phyloP scores from a whole-genome alignment of 2,329 filamentous ascomycete species.

The Hymenoscyphus albidus region DNA sequence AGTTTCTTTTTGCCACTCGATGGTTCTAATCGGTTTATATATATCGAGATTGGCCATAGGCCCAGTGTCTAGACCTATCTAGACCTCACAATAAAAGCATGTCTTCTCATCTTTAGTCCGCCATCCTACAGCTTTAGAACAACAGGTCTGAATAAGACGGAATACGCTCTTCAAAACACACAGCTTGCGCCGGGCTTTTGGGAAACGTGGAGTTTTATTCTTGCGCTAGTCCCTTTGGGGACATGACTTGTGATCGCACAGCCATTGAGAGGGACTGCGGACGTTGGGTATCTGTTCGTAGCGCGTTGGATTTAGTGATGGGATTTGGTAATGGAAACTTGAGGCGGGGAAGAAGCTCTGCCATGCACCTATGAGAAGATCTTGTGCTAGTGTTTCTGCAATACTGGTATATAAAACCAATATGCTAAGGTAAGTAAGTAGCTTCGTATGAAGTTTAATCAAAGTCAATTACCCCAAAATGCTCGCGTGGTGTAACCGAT shows the following conservation, averaged over 20 bases:
- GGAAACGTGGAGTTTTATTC: slow-evolving; percentile 34
- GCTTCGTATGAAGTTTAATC: too few relatives aligned
- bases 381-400: too few relatives aligned
- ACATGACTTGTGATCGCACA: slow-evolving; percentile 48
- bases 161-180: slow-evolving; percentile 23
- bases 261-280: slow-evolving; percentile 42
- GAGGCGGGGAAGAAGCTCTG: too few relatives aligned
- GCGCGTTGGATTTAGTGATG: slow-evolving; percentile 35
- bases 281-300: slow-evolving; percentile 50
- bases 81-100: slow-evolving; percentile 25
- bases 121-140: slow-evolving; percentile 46
- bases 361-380: too few relatives aligned
- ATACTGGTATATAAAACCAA: too few relatives aligned
- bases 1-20: neutral
- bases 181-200: slow-evolving; percentile 22
- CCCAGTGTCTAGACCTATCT: too few relatives aligned
- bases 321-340: neutral
- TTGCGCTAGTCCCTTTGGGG: slow-evolving; percentile 44
- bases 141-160: slow-evolving; percentile 52
- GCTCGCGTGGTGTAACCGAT: too few relatives aligned
- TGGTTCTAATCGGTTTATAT: too few relatives aligned
- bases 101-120: slow-evolving; percentile 56
- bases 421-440: too few relatives aligned
- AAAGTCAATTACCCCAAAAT: too few relatives aligned
- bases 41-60: too few relatives aligned